Base-by-base conservation (phyloP, 2,329 filamentous ascomycete genomes). In the Sclerotinia glacialis region DNA sequence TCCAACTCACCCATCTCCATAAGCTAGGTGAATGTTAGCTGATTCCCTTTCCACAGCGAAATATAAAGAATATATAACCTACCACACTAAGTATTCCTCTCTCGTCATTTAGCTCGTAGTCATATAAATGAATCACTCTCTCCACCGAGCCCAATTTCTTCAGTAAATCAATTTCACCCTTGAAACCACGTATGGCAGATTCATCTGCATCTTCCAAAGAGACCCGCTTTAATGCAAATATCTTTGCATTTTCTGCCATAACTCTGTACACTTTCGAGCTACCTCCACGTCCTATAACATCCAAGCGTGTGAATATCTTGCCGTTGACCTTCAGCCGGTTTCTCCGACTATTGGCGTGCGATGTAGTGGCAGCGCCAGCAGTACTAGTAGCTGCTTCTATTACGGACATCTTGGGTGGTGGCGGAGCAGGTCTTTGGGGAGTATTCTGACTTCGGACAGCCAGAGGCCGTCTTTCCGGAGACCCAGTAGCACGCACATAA, bases 1-100 rank as follows among this genome's bases (percentile, higher is more conserved):
- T 99, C 95, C 28, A 94, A 87, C 79, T 99, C 95, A 71, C 95
- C 95, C 76, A 97, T 91, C 80, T 99, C 95, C 93, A 99, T 97
- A 67, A 99, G 86, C 90, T 93, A 34, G 28, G 12, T 42, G 16
- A 37, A 21, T 6, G 52, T 67, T 64, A 67, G 59, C 16, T 16
- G 21, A 58, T 58, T 47, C 16, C 3, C 14, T 54, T 40, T 52
- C 3, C 18, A 3, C 7, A 52, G 12, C 11, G 11, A 50, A 9
- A 9, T 11, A 12, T 9, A 23, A 50, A 21, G 18, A 6, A 37
- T 46, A 50, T 34, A 44, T 16, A 18, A 56, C 88, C 80, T 82
- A 92, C 90, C 77, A 99, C 86, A 74, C 89, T 94, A 66, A 99
- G 86, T 70, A 90, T 87, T 72, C 96, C 89, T 78, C 96, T 97